Conservation (phyloP, 208 protist genomes). For the Leishmania major region DNA sequence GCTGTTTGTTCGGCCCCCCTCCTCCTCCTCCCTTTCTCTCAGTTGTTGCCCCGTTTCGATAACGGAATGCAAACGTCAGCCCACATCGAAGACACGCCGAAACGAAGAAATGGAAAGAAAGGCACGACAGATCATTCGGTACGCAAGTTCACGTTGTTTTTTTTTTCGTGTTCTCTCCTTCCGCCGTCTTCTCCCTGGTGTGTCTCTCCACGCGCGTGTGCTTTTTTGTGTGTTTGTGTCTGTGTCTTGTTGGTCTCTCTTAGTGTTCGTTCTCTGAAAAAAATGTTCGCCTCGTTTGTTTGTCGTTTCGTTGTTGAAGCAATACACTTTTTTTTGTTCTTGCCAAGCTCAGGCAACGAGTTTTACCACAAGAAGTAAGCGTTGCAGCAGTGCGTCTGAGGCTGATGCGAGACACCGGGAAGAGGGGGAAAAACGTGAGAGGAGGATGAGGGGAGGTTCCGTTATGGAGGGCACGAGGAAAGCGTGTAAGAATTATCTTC, state of each 20-base stretch:
- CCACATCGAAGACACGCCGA: not conserved
- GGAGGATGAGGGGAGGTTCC: not conserved
- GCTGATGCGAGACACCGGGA: not conserved
- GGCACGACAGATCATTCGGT: not conserved
- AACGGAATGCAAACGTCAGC: not conserved
- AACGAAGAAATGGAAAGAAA: not conserved
- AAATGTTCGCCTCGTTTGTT: not conserved
- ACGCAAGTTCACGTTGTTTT: not conserved
- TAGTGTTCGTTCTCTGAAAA: conserved; percentile 1
- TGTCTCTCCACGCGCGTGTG: not conserved
- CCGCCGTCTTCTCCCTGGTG: conserved; percentile 11
- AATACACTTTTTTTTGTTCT: not conserved
- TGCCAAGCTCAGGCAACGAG: not conserved
- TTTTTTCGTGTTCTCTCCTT: not conserved
- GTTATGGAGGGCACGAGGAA: too few species aligned
- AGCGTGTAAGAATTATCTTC: not conserved
- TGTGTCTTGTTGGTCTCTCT: not conserved
- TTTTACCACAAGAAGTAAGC: not conserved
- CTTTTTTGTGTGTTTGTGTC: not conserved
- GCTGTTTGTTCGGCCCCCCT: too few species aligned
- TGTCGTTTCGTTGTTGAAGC: not conserved
- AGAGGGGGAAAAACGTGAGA: too few species aligned
- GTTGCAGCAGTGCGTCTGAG: not conserved
- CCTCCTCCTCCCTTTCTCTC: too few species aligned
- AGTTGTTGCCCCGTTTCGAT: not conserved